Evolutionary conservation across 139 green algal species (phyloP).

Genomic region (Diplosphaera chodatii): DNA sequence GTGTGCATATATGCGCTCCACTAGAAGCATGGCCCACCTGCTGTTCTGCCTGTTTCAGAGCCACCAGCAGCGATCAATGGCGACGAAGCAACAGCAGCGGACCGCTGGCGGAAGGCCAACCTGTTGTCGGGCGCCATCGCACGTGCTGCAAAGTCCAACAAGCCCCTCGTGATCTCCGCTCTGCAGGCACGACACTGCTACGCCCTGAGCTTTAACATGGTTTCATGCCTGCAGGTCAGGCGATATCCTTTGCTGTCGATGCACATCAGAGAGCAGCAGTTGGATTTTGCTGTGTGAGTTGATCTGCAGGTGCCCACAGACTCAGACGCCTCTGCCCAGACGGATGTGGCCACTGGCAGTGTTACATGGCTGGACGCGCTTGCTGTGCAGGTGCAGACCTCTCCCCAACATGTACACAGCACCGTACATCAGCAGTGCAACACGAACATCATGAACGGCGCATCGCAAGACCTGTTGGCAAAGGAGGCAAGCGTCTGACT

Average conservation of each 20-base stretch:
- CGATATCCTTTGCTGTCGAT: too few species aligned
- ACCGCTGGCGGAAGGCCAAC: constrained; percentile 9
- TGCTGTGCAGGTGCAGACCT: constrained; percentile 10
- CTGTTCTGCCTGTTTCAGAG: not conserved
- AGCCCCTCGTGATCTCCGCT: constrained; percentile 36
- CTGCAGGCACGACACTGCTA: not conserved
- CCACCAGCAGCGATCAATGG: too few species aligned
- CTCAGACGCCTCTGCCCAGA: not conserved
- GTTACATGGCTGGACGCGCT: constrained; percentile 7
- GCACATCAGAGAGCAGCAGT: too few species aligned
- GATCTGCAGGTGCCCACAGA: not conserved
- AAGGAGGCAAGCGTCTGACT: too few species aligned
- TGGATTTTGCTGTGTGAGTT: too few species aligned
- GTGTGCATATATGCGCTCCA: too few species aligned
- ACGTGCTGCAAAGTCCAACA: constrained; percentile 22
- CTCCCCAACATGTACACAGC: not conserved
- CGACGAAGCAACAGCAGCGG: not conserved
- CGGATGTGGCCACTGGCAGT: not conserved
- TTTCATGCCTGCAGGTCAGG: too few species aligned
- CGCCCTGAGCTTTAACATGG: too few species aligned
- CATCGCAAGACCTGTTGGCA: too few species aligned
- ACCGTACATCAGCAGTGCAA: too few species aligned
- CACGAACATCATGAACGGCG: too few species aligned
- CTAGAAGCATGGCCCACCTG: too few species aligned
- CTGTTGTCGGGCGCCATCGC: constrained; percentile 35